Evolutionary conservation across 345 rosid genomes (phyloP), one percentile per base, ranked within the genome.

Genomic region (Arabis hirsuta): DNA sequence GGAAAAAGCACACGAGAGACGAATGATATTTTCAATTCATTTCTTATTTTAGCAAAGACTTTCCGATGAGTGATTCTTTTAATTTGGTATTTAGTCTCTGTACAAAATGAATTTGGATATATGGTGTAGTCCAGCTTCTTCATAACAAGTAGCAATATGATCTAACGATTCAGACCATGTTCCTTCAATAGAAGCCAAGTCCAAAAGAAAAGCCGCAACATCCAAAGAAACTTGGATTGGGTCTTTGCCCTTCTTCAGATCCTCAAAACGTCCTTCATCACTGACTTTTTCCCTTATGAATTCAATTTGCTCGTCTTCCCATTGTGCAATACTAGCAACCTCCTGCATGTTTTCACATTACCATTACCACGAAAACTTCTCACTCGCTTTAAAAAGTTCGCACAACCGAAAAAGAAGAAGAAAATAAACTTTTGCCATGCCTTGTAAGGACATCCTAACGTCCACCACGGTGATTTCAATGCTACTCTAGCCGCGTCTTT

Each of bases 271-370:
- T 66, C 98, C 98, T 75, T 86, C 96, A 67, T 87, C 88, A 0
- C 89, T 78, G 60, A 88, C 86, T 79, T 87, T 93, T 81, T 93
- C 97, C 66, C 77, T 84, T 43, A 88, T 76, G 79, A 84, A 93
- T 73, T 93, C 97, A 9, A 93, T 90, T 69, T 88, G 97, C 66
- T 93, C 94, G 62, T 87, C 97, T 52, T 93, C 97, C 98, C 98
- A 93, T 50, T 84, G 91, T 11, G 97, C 96, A 52, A 87, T 78
- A 56, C 70, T 62, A 13, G 96, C 96, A 67, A 81, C 96, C 41
- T 90, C 89, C 96, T 90, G 81, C 51, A 68, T 14, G 19, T 50
- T 51, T 31, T 32, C 52, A 44, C 10, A 16, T 9, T 5, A 51
- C 48, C 19, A 62, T 5, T 20, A 39, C 29, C 62, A 48, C 14